A percentile compares a stretch with the other conserved stretches of the same genome.
These are phyloP conservation scores for Diutina sp. DNA, from an alignment of 1,139 yeast species.

Conservation along the genomic window DNA sequence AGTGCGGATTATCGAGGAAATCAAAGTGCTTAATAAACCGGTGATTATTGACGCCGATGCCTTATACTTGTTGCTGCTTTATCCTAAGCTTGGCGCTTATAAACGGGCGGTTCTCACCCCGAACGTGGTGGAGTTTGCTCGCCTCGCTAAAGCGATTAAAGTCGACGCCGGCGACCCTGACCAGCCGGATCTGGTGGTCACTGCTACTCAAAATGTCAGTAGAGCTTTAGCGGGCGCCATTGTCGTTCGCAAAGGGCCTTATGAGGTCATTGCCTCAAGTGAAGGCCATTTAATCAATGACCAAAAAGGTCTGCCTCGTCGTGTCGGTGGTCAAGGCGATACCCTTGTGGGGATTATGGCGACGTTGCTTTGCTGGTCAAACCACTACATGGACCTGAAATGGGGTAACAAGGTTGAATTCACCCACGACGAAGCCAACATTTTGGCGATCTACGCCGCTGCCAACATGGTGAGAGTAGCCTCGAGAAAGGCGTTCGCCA, in stretches of 20 bases:
- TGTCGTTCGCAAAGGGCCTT: slow-evolving; percentile 58
- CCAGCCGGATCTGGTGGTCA: slow-evolving; percentile 11
- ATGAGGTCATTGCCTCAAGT: slow-evolving; percentile 51
- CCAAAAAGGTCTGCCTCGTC: slow-evolving; percentile 48
- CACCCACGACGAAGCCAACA: slow-evolving; percentile 23
- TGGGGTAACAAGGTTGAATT: slow-evolving; percentile 33
- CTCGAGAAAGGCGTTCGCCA: slow-evolving; percentile 48
- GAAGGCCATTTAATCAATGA: slow-evolving; percentile 24
- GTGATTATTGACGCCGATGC: slow-evolving; percentile 87
- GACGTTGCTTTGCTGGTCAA: slow-evolving; percentile 38
- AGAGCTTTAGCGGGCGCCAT: slow-evolving; percentile 46
- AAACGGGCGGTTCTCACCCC: slow-evolving; percentile 68
- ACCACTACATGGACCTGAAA: slow-evolving; percentile 38
- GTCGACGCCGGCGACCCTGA: slow-evolving; percentile 20
- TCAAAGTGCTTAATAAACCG: slow-evolving; percentile 41
- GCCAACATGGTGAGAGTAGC: slow-evolving; percentile 56
- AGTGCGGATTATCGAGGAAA: slow-evolving; percentile 41
- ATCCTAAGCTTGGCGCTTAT: slow-evolving; percentile 43
- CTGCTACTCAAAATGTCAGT: slow-evolving; percentile 28
- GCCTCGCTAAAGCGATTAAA: slow-evolving; percentile 43
- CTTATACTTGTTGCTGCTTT: slow-evolving; percentile 43
- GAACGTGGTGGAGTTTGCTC: slow-evolving; percentile 70
- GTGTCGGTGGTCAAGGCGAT: slow-evolving; percentile 89
- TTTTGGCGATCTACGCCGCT: slow-evolving; percentile 69
- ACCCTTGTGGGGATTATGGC: slow-evolving; percentile 63